These are phyloP conservation scores for Talaromyces sp. DNA, from an alignment of 2,329 filamentous ascomycete genomes.

Conservation along the genomic window DNA sequence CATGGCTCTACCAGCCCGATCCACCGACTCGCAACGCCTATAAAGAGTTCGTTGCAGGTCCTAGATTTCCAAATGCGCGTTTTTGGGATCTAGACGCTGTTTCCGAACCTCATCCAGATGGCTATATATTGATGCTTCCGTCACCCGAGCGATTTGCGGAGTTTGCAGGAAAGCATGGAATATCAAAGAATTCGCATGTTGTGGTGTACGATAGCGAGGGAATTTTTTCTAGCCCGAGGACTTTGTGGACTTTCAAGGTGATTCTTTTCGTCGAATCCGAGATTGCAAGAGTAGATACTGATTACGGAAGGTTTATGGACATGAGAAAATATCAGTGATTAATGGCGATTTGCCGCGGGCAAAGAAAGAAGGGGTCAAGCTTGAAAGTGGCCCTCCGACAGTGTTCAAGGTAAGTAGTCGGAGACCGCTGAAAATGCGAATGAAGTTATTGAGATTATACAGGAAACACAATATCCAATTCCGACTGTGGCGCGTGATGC, in stretches of 20 bases:
- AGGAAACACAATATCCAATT: background rate
- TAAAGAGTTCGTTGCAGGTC: background rate
- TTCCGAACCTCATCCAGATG: background rate
- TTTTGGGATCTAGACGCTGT: slow-evolving; percentile 3
- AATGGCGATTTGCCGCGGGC: slow-evolving; percentile 2
- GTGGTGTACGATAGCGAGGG: slow-evolving; percentile 4
- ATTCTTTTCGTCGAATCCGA: background rate
- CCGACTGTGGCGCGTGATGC: background rate
- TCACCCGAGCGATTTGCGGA: slow-evolving; percentile 3
- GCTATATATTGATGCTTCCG: slow-evolving; percentile 1
- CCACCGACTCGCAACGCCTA: slow-evolving; percentile 1
- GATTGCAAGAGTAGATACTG: background rate
- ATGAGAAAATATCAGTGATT: slow-evolving; percentile 4
- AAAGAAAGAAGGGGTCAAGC: background rate
- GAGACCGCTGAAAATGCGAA: too few relatives aligned
- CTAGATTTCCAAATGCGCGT: slow-evolving; percentile 1
- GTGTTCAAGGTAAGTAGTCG: background rate
- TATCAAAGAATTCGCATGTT: background rate
- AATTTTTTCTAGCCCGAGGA: background rate
- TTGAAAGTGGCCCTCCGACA: background rate
- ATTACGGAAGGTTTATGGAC: background rate
- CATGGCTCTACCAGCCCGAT: background rate
- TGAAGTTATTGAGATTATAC: too few relatives aligned
- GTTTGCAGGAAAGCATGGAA: background rate
- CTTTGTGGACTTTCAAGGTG: slow-evolving; percentile 3